These are phyloP conservation scores for Soucietia sequanensis DNA, from an alignment of 805 yeast species.

Conservation along the genomic window DNA sequence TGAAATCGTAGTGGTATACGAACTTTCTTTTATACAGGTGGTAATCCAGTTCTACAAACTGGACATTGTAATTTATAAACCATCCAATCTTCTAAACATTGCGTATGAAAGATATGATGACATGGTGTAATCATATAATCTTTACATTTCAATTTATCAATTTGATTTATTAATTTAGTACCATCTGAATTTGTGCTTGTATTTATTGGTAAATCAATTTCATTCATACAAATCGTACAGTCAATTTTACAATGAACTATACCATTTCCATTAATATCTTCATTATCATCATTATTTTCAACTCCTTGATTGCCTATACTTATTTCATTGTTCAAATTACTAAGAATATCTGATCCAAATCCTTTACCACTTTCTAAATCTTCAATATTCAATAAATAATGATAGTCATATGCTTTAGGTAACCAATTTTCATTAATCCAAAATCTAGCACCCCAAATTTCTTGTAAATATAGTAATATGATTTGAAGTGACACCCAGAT, in stretches of 20 bases:
- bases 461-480: slow-evolving; percentile 57
- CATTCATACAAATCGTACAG: slow-evolving; percentile 89
- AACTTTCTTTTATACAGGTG: slow-evolving; percentile 77
- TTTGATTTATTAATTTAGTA: slow-evolving; percentile 7
- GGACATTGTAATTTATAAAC: slow-evolving; percentile 90
- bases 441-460: slow-evolving; percentile 73
- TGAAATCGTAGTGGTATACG: too few species aligned
- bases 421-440: slow-evolving; percentile 72
- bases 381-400: slow-evolving; percentile 56
- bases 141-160: slow-evolving; percentile 26
- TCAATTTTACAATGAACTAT: slow-evolving; percentile 51
- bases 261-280: slow-evolving; percentile 16
- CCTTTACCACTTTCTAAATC: slow-evolving; percentile 57
- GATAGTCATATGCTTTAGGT: slow-evolving; percentile 85
- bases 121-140: slow-evolving; percentile 88
- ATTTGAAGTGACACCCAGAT: slow-evolving; percentile 66
- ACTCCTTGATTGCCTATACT: slow-evolving; percentile 12
- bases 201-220: slow-evolving; percentile 56
- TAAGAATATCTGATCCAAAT: slow-evolving; percentile 52
- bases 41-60: slow-evolving; percentile 80
- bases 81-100: slow-evolving; percentile 94
- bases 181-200: slow-evolving; percentile 11
- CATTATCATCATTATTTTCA: slow-evolving; percentile 17
- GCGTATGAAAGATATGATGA: slow-evolving; percentile 82
- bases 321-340: slow-evolving; percentile 24